Conservation (phyloP, 2,329 filamentous ascomycete species). For the Arthroderma sp. region DNA sequence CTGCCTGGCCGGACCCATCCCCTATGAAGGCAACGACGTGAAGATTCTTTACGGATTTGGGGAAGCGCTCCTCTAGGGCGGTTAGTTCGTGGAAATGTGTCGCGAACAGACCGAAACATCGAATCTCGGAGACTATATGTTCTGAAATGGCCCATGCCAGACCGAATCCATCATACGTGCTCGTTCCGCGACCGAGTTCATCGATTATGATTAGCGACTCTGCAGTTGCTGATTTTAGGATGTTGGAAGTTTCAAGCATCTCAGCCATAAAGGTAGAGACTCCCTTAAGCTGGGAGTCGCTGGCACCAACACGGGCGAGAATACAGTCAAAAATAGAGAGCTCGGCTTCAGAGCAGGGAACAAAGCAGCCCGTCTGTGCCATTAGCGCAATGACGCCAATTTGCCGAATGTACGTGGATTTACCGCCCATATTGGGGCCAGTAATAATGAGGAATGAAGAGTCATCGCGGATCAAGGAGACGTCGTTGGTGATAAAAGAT, state of each 20-base stretch:
- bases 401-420: constrained; percentile 95
- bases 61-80: constrained; percentile 71
- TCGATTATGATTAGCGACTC: constrained; percentile 98
- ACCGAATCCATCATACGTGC: constrained; percentile 95
- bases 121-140: constrained; percentile 90
- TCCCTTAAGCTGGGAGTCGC: constrained; percentile 91
- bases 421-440: constrained; percentile 97
- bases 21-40: constrained; percentile 91
- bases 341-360: constrained; percentile 80
- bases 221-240: constrained; percentile 87
- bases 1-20: constrained; percentile 28
- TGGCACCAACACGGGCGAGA: constrained; percentile 86
- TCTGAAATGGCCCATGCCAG: constrained; percentile 99
- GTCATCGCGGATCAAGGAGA: constrained; percentile 60
- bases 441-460: constrained; percentile 95
- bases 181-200: constrained; percentile 89
- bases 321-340: constrained; percentile 95
- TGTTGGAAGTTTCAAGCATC: constrained; percentile 98
- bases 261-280: constrained; percentile 99
- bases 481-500: constrained; percentile 96
- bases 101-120: constrained; percentile 87
- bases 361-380: constrained; percentile 94
- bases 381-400: constrained; percentile 94
- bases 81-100: constrained; percentile 98
- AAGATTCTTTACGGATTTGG: constrained; percentile 71